phyloP scores from a whole-genome alignment of 805 yeast species.

The Sugiyamaella floridensis region DNA sequence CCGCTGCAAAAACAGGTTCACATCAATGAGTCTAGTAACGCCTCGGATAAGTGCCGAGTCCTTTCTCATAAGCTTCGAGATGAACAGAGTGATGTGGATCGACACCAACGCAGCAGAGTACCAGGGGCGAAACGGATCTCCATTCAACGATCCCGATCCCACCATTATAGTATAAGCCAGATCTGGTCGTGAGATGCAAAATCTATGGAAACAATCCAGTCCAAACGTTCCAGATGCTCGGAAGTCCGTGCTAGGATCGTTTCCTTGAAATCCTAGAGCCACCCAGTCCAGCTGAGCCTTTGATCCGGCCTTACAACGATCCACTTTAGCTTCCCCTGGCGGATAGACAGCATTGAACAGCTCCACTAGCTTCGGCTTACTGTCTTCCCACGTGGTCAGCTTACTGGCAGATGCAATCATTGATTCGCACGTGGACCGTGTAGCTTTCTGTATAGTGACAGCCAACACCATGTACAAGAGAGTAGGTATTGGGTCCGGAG shows the following conservation, averaged over 20 bases:
- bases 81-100: constrained; percentile 23
- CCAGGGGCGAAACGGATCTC: constrained; percentile 23
- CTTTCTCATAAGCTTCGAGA: constrained; percentile 8
- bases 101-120: constrained; percentile 31
- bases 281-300: constrained; percentile 27
- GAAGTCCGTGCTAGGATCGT: constrained; percentile 33
- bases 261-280: constrained; percentile 34
- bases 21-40: background rate
- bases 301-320: constrained; percentile 1
- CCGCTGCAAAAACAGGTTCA: background rate
- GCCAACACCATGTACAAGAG: background rate
- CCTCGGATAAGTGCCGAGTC: constrained; percentile 11
- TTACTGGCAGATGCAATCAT: background rate
- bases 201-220: constrained; percentile 16
- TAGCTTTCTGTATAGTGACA: background rate
- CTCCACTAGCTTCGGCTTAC: constrained; percentile 3
- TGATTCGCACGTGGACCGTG: background rate
- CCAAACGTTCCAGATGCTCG: constrained; percentile 31
- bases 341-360: constrained; percentile 7
- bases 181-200: constrained; percentile 18
- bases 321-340: background rate
- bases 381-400: constrained; percentile 4
- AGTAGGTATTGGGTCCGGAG: background rate
- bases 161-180: constrained; percentile 12
- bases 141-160: constrained; percentile 24